Base-by-base conservation (phyloP, 805 yeast species). In the Lipomyces anomalus region DNA sequence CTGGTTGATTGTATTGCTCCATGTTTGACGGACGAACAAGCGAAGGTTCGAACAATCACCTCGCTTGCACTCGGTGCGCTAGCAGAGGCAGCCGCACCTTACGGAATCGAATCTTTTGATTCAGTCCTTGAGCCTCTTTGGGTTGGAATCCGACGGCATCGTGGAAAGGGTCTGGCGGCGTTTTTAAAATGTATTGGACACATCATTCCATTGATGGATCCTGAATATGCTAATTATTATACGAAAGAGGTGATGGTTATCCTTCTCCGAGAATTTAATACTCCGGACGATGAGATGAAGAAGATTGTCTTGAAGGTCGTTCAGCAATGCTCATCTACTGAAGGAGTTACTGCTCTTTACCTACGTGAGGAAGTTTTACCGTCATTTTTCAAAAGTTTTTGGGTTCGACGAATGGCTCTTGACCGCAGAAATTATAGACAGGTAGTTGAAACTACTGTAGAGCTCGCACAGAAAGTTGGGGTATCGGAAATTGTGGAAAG, bases 271-370 rank as follows among this genome's bases (percentile, higher is more conserved):
- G 95, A 89, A 63, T 84, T 87, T 56, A 63, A 68, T 29, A 77
- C 94, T 0, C 88, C 92, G 0, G 95, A 87, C 59, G 95, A 84
- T 50, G 95, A 88, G 40, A 84, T 89, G 90, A 79, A 78, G 57
- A 75, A 75, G 48, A 75, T 88, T 0, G 82, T 89, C 2, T 63
- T 92, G 47, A 67, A 72, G 24, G 84, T 85, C 5, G 67, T 89
- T 24, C 80, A 75, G 43, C 80, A 75, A 48, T 77, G 92, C 55
- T 78, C 86, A 11, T 64, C 75, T 1, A 70, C 84, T 1, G 79
- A 75, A 9, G 77, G 78, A 9, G 70, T 85, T 11, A 69, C 67
- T 13, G 64, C 71, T 4, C 64, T 63, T 22, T 78, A 75, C 50
- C 59, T 81, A 22, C 66, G 68, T 35, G 71, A 68, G 4, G 76